phyloP scores from a whole-genome alignment of 2,329 filamentous ascomycete species.

The Penicillium digitatum region DNA sequence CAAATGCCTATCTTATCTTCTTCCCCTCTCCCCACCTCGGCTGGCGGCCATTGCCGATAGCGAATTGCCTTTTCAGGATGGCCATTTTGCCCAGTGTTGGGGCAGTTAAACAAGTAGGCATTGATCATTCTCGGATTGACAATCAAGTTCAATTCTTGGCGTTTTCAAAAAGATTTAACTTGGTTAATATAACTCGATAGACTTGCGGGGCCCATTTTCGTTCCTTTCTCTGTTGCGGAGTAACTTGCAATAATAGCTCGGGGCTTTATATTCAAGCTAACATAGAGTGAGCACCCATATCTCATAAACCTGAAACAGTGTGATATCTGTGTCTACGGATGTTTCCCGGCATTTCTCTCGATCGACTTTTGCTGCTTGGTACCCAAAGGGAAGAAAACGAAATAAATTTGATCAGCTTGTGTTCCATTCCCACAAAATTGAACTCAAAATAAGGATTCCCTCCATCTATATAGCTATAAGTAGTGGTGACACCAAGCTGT shows the following conservation, averaged over 20 bases:
- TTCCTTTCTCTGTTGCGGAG: neutral
- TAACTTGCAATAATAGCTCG: neutral
- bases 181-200: neutral
- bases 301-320: neutral
- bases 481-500: neutral
- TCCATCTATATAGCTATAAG: neutral
- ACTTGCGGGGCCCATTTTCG: neutral
- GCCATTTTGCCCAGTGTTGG: constrained; percentile 17
- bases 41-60: constrained; percentile 15
- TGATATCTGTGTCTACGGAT: neutral
- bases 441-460: neutral
- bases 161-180: neutral
- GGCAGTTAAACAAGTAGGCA: constrained; percentile 4
- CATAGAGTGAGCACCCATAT: neutral
- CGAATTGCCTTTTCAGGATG: constrained; percentile 13
- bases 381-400: neutral
- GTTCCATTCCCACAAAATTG: neutral
- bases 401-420: neutral
- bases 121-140: neutral
- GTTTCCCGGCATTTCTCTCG: neutral
- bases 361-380: neutral
- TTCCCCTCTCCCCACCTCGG: constrained; percentile 17
- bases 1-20: constrained; percentile 19
- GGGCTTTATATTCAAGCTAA: neutral
- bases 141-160: neutral